Conservation (phyloP, 176 grass and related monocot genomes). For the Rhynchospora tenuis region DNA sequence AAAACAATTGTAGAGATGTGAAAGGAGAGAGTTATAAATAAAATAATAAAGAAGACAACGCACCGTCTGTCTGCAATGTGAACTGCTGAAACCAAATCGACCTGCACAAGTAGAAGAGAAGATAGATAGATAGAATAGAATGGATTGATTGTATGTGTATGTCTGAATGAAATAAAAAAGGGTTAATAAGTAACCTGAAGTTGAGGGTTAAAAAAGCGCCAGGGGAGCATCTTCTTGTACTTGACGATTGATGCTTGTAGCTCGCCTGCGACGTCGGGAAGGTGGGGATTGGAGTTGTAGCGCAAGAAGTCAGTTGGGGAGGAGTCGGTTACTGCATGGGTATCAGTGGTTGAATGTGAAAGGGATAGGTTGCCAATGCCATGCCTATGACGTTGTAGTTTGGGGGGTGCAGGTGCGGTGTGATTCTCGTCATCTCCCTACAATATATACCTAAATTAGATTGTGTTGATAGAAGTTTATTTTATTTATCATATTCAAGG, state of each 20-base stretch:
- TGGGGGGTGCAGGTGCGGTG: background rate
- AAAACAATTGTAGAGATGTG: background rate
- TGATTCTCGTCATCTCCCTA: background rate
- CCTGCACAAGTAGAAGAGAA: constrained; percentile 51
- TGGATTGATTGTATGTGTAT: background rate
- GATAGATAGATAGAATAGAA: too few relatives aligned
- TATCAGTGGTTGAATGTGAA: background rate
- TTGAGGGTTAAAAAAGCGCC: constrained; percentile 52
- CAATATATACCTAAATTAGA: too few relatives aligned
- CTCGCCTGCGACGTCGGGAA: constrained; percentile 26
- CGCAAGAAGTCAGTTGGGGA: constrained; percentile 66
- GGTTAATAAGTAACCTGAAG: constrained; percentile 24
- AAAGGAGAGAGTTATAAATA: background rate
- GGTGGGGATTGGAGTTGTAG: constrained; percentile 27
- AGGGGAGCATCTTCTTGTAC: constrained; percentile 65
- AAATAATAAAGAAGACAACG: constrained; percentile 12
- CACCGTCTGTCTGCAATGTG: constrained; percentile 86
- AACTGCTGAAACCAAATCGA: constrained; percentile 85
- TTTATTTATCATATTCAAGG: too few relatives aligned
- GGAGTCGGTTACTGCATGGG: constrained; percentile 30
- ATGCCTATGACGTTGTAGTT: too few relatives aligned
- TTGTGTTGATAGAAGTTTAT: too few relatives aligned
- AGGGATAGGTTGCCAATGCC: too few relatives aligned
- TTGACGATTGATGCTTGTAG: constrained; percentile 81
- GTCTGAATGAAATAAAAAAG: background rate